Conservation (phyloP, 768 basidiomycete genomes). For the Amanita rimosa region DNA sequence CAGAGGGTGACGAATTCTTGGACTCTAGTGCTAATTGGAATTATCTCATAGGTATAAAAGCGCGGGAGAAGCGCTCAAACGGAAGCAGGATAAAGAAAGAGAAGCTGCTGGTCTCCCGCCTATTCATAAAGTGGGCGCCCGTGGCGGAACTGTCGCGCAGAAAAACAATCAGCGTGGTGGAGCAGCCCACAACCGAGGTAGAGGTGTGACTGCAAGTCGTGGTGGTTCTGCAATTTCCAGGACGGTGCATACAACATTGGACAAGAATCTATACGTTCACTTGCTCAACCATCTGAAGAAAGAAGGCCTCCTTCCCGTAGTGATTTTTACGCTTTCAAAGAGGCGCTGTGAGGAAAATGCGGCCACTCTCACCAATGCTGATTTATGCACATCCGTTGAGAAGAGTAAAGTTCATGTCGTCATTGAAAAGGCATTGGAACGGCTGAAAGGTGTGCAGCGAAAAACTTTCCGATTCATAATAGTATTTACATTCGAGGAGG, state of each 20-base stretch:
- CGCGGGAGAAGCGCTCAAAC: constrained; percentile 75
- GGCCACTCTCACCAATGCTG: constrained; percentile 73
- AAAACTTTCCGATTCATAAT: constrained; percentile 1
- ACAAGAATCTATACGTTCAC: constrained; percentile 92
- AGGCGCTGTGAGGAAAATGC: constrained; percentile 97
- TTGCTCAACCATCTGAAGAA: constrained; percentile 81
- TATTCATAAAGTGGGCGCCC: constrained; percentile 73
- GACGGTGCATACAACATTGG: constrained; percentile 55
- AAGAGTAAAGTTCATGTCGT: constrained; percentile 96
- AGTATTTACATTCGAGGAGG: constrained; percentile 31
- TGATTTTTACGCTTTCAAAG: constrained; percentile 96
- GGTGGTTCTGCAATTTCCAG: constrained; percentile 35
- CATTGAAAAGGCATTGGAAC: constrained; percentile 82
- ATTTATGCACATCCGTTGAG: constrained; percentile 82
- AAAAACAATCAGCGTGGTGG: constrained; percentile 49
- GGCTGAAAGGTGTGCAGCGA: constrained; percentile 65
- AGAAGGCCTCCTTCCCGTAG: constrained; percentile 79
- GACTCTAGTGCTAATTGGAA: background rate
- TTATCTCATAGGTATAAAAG: constrained; percentile 70
- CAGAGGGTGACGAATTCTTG: constrained; percentile 1
- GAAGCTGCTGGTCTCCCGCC: constrained; percentile 90
- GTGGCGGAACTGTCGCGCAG: constrained; percentile 48
- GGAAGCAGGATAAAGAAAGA: constrained; percentile 97
- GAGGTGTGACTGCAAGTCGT: constrained; percentile 24
- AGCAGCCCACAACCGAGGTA: constrained; percentile 22